These are phyloP conservation scores for Cyphellophora europaea DNA, from an alignment of 2,329 filamentous ascomycete genomes.

Conservation along the genomic window DNA sequence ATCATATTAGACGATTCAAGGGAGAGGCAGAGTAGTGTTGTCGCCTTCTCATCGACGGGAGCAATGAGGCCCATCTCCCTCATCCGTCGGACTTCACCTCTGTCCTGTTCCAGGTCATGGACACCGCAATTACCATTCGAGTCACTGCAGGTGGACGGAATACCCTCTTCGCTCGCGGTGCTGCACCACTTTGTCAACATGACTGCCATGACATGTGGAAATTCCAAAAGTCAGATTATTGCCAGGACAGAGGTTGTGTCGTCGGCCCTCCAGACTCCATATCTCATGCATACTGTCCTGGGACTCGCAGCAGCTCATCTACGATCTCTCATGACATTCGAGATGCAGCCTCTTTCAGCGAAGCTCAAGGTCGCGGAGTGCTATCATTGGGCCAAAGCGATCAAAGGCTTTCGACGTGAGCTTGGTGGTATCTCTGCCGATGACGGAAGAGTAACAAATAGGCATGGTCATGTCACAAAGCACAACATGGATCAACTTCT, in stretches of 20 bases:
- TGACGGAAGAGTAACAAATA: background rate
- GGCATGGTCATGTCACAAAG: constrained; percentile 1
- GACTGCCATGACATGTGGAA: constrained; percentile 8
- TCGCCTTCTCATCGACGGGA: too few species aligned
- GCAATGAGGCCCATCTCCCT: too few species aligned
- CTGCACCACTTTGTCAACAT: constrained; percentile 10
- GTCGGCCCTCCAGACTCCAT: constrained; percentile 21
- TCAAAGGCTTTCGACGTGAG: constrained; percentile 26
- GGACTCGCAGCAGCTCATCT: constrained; percentile 24
- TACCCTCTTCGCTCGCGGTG: too few species aligned
- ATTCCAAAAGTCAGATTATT: constrained; percentile 7
- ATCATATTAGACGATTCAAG: too few species aligned
- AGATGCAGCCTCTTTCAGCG: constrained; percentile 20
- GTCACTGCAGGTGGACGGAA: too few species aligned
- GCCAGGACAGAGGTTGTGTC: constrained; percentile 1
- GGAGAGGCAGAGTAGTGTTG: too few species aligned
- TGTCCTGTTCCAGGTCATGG: too few species aligned
- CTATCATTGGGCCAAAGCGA: constrained; percentile 29
- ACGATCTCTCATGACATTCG: constrained; percentile 19
- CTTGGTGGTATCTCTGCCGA: constrained; percentile 16
- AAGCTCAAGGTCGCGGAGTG: constrained; percentile 17
- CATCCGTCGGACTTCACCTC: too few species aligned
- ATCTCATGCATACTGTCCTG: constrained; percentile 29
- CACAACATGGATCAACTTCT: constrained; percentile 30
- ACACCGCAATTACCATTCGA: too few species aligned